Conservation (phyloP, 2,329 filamentous ascomycete species). For the Fusarium illudens region DNA sequence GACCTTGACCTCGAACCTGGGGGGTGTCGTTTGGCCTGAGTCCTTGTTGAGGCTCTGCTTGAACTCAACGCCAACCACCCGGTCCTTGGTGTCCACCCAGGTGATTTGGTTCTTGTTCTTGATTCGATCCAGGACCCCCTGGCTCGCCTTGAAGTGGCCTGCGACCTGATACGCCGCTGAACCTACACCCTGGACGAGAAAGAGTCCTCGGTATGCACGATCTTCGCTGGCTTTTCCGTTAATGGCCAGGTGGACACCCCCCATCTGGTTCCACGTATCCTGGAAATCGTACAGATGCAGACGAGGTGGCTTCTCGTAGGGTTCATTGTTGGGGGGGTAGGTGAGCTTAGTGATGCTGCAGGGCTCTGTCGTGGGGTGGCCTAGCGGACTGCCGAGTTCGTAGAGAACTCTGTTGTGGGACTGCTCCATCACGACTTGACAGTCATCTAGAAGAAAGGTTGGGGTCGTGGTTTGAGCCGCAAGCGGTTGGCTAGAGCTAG, state of each 20-base stretch:
- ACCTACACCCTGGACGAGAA: not conserved
- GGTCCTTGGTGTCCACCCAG: not conserved
- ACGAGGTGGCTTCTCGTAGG: not conserved
- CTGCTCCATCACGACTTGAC: not conserved
- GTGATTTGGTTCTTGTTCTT: not conserved
- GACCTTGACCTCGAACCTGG: not conserved
- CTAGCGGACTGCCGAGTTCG: not conserved
- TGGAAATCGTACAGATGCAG: not conserved
- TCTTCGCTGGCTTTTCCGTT: not conserved
- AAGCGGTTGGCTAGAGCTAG: not conserved
- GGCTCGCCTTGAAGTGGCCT: not conserved
- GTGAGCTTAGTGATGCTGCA: not conserved
- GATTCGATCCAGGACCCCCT: not conserved
- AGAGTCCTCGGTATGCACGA: not conserved
- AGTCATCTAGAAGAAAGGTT: not conserved
- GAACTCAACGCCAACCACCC: not conserved
- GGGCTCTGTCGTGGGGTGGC: not conserved
- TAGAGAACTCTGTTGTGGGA: not conserved
- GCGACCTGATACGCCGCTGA: not conserved
- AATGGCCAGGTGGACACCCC: not conserved
- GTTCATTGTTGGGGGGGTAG: not conserved
- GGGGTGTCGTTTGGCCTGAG: not conserved
- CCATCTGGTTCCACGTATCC: not conserved
- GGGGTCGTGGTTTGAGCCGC: not conserved
- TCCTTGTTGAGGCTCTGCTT: not conserved